A percentile compares a stretch with the other conserved stretches of the same genome.
These are phyloP conservation scores for Taiwanofungus camphoratus DNA, from an alignment of 1,284 basidiomycete genomes.

Conservation along the genomic window DNA sequence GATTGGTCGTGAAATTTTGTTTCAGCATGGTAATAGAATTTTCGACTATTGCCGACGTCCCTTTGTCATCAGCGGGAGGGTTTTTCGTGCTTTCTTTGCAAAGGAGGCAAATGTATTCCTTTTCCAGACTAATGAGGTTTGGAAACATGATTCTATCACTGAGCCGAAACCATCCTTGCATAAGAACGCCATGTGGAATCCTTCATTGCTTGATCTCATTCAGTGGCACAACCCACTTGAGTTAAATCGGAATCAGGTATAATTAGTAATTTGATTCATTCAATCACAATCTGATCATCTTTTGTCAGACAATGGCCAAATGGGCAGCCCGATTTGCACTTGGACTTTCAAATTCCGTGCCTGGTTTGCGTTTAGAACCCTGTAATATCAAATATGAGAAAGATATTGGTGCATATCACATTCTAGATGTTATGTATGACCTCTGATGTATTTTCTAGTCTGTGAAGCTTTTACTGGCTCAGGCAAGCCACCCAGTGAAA, in stretches of 20 bases:
- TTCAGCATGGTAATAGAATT: conserved; percentile 12
- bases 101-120: conserved; percentile 33
- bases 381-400: conserved; percentile 21
- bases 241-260: conserved; percentile 30
- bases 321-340: conserved; percentile 36
- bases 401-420: conserved; percentile 27
- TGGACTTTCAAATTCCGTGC: conserved; percentile 35
- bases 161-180: background rate
- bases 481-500: conserved; percentile 27
- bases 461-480: conserved; percentile 16
- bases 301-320: conserved; percentile 32
- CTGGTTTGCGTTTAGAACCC: conserved; percentile 27
- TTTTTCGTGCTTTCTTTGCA: conserved; percentile 36
- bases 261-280: background rate
- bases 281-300: background rate
- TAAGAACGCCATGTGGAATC: background rate
- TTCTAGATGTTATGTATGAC: background rate
- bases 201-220: conserved; percentile 28
- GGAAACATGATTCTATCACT: conserved; percentile 4
- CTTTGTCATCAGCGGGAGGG: conserved; percentile 29
- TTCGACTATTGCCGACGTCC: conserved; percentile 27
- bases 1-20: conserved; percentile 21
- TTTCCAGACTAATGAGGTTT: conserved; percentile 31
- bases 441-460: conserved; percentile 8
- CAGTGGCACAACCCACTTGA: conserved; percentile 30